These are phyloP conservation scores for Calonectria henricotiae DNA, from an alignment of 2,329 filamentous ascomycete species.

Conservation along the genomic window DNA sequence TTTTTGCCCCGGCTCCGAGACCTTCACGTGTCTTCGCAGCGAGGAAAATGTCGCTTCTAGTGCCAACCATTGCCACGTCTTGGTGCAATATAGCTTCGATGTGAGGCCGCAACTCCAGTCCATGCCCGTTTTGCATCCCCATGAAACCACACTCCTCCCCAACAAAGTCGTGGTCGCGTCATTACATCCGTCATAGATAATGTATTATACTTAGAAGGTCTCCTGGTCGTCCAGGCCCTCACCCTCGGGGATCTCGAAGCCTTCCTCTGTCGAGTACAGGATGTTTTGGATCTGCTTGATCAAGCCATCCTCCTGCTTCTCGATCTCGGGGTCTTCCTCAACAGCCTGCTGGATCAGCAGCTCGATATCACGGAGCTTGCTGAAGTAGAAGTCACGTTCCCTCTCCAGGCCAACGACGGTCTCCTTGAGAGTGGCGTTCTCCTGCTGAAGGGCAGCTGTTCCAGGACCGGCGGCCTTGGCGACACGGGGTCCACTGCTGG, in stretches of 20 bases:
- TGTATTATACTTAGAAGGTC: slow-evolving; percentile 73
- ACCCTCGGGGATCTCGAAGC: slow-evolving; percentile 91
- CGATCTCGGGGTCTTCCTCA: slow-evolving; percentile 92
- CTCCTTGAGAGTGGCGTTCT: slow-evolving; percentile 93
- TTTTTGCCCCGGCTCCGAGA: slow-evolving; percentile 32
- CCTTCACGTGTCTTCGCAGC: slow-evolving; percentile 31
- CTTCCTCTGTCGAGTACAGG: slow-evolving; percentile 95
- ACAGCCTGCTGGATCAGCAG: slow-evolving; percentile 93
- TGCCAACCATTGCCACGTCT: slow-evolving; percentile 43
- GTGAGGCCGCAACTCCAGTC: slow-evolving; percentile 52
- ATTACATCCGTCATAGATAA: slow-evolving; percentile 45
- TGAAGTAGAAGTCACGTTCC: slow-evolving; percentile 99
- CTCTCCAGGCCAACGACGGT: slow-evolving; percentile 95
- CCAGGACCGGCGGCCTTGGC: slow-evolving; percentile 71
- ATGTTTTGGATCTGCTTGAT: slow-evolving; percentile 98
- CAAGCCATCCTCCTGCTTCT: slow-evolving; percentile 93
- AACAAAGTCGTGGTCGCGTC: slow-evolving; percentile 51
- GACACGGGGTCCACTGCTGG: slow-evolving; percentile 70
- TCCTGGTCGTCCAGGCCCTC: slow-evolving; percentile 84
- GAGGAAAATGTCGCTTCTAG: slow-evolving; percentile 50
- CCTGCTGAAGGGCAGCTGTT: slow-evolving; percentile 82
- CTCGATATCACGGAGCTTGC: slow-evolving; percentile 97
- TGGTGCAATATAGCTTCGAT: slow-evolving; percentile 44
- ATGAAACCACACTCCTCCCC: slow-evolving; percentile 40
- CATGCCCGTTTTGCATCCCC: slow-evolving; percentile 48